A percentile compares a stretch with the other conserved stretches of the same genome.
These are phyloP conservation scores for Cadophora sp. DNA, from an alignment of 2,329 filamentous ascomycete species.

Conservation along the genomic window DNA sequence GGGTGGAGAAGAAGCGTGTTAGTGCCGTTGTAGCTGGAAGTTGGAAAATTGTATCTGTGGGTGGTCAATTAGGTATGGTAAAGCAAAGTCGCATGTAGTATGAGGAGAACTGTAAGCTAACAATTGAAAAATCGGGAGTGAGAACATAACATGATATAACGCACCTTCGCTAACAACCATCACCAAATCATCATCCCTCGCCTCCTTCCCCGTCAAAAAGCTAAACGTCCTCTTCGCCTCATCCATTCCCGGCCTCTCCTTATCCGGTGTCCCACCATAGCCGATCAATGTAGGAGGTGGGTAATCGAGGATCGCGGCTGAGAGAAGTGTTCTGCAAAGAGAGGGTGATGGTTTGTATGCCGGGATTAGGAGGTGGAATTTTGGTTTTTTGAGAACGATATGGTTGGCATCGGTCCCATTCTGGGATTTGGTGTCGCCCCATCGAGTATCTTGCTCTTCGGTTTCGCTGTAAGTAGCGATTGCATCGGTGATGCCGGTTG, in stretches of 20 bases:
- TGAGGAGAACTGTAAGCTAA: too few relatives aligned
- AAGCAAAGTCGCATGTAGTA: too few relatives aligned
- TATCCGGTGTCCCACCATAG: slow-evolving; percentile 36
- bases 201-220: slow-evolving; percentile 54
- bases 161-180: slow-evolving; percentile 55
- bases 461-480: slow-evolving; percentile 23
- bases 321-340: slow-evolving; percentile 63
- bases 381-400: slow-evolving; percentile 32
- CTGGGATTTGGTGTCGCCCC: slow-evolving; percentile 18
- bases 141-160: not conserved
- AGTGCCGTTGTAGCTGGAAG: slow-evolving; percentile 62
- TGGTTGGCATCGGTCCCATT: slow-evolving; percentile 14
- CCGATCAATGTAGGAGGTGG: slow-evolving; percentile 62
- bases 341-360: slow-evolving; percentile 50
- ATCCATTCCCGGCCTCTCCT: slow-evolving; percentile 19
- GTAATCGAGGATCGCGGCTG: slow-evolving; percentile 63
- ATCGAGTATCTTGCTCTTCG: slow-evolving; percentile 25
- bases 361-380: slow-evolving; percentile 62
- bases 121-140: too few relatives aligned
- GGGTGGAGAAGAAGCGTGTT: slow-evolving; percentile 56
- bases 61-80: not conserved
- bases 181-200: slow-evolving; percentile 60
- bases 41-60: slow-evolving; percentile 58
- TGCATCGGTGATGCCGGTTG: slow-evolving; percentile 24
- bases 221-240: slow-evolving; percentile 41